phyloP scores from a whole-genome alignment of 176 grass and related monocot species.

The Phoenix roebelenii region DNA sequence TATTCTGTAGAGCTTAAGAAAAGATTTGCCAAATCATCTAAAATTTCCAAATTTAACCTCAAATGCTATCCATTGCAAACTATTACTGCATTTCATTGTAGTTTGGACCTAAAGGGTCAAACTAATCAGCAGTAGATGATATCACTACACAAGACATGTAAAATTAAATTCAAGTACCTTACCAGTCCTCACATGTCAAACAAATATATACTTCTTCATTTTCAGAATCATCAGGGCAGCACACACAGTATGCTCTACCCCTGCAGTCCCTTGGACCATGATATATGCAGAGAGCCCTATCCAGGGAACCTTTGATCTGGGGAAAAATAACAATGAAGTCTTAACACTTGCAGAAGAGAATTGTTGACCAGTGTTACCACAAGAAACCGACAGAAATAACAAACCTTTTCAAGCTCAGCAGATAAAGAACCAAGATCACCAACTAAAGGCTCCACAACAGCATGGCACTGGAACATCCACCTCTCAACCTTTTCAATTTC shows the following conservation, averaged over 20 bases:
- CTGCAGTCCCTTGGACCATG: conserved; percentile 24
- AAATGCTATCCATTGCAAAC: too few species aligned
- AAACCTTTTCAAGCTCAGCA: conserved; percentile 46
- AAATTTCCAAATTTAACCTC: too few species aligned
- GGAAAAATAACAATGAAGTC: conserved; percentile 17
- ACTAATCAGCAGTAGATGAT: too few species aligned
- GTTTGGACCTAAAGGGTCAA: too few species aligned
- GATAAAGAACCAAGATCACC: conserved; percentile 30
- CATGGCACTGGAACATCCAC: conserved; percentile 47
- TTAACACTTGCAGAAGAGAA: conserved; percentile 9
- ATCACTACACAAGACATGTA: background rate
- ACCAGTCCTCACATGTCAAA: conserved; percentile 65
- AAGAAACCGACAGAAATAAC: conserved; percentile 13
- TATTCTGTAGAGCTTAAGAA: too few species aligned
- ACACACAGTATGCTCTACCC: conserved; percentile 39
- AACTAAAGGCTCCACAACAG: conserved; percentile 33
- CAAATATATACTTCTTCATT: conserved; percentile 49
- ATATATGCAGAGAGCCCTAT: conserved; percentile 40
- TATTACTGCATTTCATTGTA: too few species aligned
- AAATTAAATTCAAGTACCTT: conserved; percentile 25
- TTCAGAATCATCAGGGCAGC: conserved; percentile 44
- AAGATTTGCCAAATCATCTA: too few species aligned
- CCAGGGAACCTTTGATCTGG: conserved; percentile 71
- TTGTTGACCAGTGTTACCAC: background rate
- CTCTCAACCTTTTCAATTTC: conserved; percentile 75